Evolutionary conservation across 164 flowering plant species (phyloP), one percentile per base, ranked within the genome.

Genomic region (Vitis vinifera): DNA sequence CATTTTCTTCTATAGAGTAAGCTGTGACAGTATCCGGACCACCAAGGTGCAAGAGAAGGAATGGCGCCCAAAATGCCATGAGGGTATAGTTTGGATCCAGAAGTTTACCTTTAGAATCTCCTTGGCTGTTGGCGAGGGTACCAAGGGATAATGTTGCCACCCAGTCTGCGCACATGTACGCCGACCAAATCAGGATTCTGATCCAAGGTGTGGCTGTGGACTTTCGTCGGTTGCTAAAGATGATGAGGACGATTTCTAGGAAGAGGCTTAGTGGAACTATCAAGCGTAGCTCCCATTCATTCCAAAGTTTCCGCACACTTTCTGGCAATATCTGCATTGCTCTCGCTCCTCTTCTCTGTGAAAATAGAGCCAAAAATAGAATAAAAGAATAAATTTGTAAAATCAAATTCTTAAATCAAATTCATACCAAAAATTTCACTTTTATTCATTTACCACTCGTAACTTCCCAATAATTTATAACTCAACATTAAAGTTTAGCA

Each of bases 21-120:
- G 84, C 84, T 0, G 81, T 81, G 44, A 80, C 74, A 64, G 69
- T 48, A 17, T 73, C 79, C 0, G 84, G 81, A 48, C 76, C 67
- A 3, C 84, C 84, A 1, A 81, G 68, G 29, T 78, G 81, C 23
- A 71, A 2, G 0, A 78, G 69, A 37, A 81, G 74, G 3, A 81
- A 69, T 0, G 84, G 81, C 17, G 73, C 69, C 79, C 73, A 76
- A 16, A 76, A 59, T 1, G 75, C 68, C 3, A 15, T 7, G 1
- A 78, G 57, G 10, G 27, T 64, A 1, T 9, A 1, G 44, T 62
- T 59, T 3, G 29, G 27, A 27, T 64, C 3, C 11, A 4, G 16
- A 14, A 3, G n/a, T 8, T 37, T 60, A 8, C 10, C 23, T 4
- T 9, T 11, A 0, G 10, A 10, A 30, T 9, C 37, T 64, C 30